Evolutionary conservation across 495 filamentous ascomycete genomes (phyloP).

Genomic region (Hamigera avellanea): DNA sequence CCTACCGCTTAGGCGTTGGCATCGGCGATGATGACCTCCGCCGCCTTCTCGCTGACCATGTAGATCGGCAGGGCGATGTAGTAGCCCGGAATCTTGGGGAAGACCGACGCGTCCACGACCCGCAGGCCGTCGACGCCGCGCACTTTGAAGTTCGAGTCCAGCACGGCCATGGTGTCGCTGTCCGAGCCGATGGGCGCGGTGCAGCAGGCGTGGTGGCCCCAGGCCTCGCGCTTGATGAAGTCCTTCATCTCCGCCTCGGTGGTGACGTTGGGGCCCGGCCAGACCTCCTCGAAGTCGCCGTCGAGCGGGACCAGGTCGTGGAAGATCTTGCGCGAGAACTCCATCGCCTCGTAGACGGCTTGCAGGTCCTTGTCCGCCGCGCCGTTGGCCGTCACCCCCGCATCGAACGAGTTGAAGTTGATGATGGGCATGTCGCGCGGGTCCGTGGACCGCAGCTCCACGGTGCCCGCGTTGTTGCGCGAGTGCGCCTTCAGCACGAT

Average conservation of each 20-base stretch:
- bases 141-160: slow-evolving; percentile 48
- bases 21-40: slow-evolving; percentile 43
- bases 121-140: slow-evolving; percentile 43
- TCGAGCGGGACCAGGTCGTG: slow-evolving; percentile 17
- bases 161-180: slow-evolving; percentile 41
- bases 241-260: slow-evolving; percentile 28
- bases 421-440: slow-evolving; percentile 44
- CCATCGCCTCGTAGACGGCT: slow-evolving; percentile 35
- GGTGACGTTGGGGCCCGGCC: slow-evolving; percentile 31
- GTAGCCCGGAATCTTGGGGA: slow-evolving; percentile 46
- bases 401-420: slow-evolving; percentile 45
- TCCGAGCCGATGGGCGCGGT: slow-evolving; percentile 46
- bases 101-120: slow-evolving; percentile 51
- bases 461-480: slow-evolving; percentile 39
- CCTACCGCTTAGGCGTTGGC: no score
- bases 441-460: slow-evolving; percentile 34
- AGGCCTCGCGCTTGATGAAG: slow-evolving; percentile 40
- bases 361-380: slow-evolving; percentile 33
- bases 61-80: slow-evolving; percentile 50
- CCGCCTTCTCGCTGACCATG: slow-evolving; percentile 53
- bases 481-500: slow-evolving; percentile 38
- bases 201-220: slow-evolving; percentile 50
- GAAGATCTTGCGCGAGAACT: slow-evolving; percentile 31
- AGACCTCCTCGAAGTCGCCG: slow-evolving; percentile 31
- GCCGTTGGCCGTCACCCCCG: slow-evolving; percentile 17